Conservation (phyloP, 139 green algal genomes). For the Chlamydomonas schloesseri region DNA sequence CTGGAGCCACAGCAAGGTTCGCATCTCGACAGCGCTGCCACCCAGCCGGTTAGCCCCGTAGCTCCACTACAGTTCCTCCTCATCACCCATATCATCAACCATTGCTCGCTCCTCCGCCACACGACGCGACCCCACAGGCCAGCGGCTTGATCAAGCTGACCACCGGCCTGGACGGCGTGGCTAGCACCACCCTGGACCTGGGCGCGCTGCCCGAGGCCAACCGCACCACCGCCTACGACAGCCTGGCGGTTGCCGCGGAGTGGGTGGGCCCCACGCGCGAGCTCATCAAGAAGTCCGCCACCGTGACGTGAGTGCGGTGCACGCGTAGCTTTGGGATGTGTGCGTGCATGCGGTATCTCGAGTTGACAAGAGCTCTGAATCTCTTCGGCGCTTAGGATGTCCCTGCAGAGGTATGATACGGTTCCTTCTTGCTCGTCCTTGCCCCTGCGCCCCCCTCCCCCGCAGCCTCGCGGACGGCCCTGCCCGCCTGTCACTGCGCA, state of each 20-base stretch:
- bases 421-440: no score
- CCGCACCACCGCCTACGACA: conserved; percentile 27
- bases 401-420: no score
- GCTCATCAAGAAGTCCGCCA: conserved; percentile 22
- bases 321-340: no score
- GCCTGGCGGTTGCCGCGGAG: conserved; percentile 26
- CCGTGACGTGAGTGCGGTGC: conserved; percentile 47
- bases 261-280: conserved; percentile 67
- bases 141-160: conserved; percentile 15
- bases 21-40: no score
- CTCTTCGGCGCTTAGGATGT: no score
- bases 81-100: no score
- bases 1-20: conserved; percentile 25
- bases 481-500: background rate
- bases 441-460: background rate
- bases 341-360: no score
- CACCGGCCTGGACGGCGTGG: conserved; percentile 30
- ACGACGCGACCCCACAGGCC: background rate
- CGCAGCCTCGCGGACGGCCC: conserved; percentile 49
- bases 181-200: conserved; percentile 35
- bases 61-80: no score
- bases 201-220: conserved; percentile 36
- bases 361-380: no score
- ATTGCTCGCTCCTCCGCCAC: no score
- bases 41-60: no score